Conservation (phyloP, 306 rosid genomes). For the Malus sieversii region DNA sequence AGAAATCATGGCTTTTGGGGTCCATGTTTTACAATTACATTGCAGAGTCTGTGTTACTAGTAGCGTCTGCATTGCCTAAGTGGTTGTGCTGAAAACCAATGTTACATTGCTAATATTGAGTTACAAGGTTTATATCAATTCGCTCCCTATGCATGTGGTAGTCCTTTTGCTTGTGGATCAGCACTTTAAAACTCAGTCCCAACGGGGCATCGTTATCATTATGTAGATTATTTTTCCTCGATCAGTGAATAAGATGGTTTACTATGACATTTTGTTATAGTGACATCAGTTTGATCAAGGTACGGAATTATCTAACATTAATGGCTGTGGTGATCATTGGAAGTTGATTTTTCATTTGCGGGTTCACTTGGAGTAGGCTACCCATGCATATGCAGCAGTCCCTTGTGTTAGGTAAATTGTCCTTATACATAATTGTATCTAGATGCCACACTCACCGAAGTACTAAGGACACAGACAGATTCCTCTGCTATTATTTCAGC, state of each 20-base stretch:
- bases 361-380: constrained; percentile 2
- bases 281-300: background rate
- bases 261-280: background rate
- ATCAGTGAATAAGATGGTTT: background rate
- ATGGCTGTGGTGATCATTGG: constrained; percentile 9
- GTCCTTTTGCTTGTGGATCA: constrained; percentile 1
- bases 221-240: background rate
- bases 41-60: background rate
- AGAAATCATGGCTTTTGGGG: background rate
- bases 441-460: background rate
- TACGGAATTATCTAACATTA: background rate
- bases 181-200: constrained; percentile 10
- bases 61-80: background rate
- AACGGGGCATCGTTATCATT: background rate
- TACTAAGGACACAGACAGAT: background rate
- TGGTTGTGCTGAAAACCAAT: background rate
- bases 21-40: background rate
- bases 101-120: background rate
- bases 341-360: constrained; percentile 12
- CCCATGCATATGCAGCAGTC: background rate
- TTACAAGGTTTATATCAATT: background rate
- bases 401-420: background rate
- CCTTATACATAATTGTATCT: background rate
- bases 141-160: constrained; percentile 1
- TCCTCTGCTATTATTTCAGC: background rate